Evolutionary conservation across 1,284 basidiomycete species (phyloP), one percentile per base, ranked within the genome.

Genomic region (Ganoderma leucocontextum): DNA sequence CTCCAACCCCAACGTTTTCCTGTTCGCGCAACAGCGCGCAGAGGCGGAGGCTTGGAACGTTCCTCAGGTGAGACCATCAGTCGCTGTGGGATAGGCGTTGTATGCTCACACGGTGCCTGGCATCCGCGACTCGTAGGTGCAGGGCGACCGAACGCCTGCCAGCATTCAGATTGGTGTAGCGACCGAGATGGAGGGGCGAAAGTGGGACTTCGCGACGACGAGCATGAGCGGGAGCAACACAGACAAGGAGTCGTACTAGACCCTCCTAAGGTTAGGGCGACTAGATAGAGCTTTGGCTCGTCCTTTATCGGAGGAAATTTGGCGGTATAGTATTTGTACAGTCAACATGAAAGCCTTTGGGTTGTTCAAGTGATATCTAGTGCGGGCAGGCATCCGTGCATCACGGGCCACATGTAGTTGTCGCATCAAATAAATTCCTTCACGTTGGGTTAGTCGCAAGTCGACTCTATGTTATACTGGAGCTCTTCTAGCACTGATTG

Each of bases 261-360:
- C 22, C 2, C 12, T 36, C 2, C 12, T 15, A 5, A 29, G 5
- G 25, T 25, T 33, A 8, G 29, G 52, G 75, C 13, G 39, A 41
- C 8, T 8, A 17, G 75, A 62, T 77, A 17, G 75, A 62, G 76
- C 78, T 2, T 19, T 19, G 25, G 22, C 33, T 35, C 4, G 33
- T 17, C 33, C 0, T n/a, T 6, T 2, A n/a, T 5, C n/a, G 19
- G 1, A n/a, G 44, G 44, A 7, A 8, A 47, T 47, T 33, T 25
- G 29, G 19, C 13, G 12, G 6, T 55, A 29, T n/a, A 29, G 22
- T 53, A 53, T 17, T n/a, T 4, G 17, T 7, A 9, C 7, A 47
- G n/a, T 47, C 6, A 19, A 47, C 8, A 2, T n/a, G 44, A 9
- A n/a, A 6, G 44, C 7, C n/a, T 47, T 2, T 47, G n/a, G 5